These are phyloP conservation scores for Pezicula neosporulosa DNA, from an alignment of 2,329 filamentous ascomycete species.

Conservation along the genomic window DNA sequence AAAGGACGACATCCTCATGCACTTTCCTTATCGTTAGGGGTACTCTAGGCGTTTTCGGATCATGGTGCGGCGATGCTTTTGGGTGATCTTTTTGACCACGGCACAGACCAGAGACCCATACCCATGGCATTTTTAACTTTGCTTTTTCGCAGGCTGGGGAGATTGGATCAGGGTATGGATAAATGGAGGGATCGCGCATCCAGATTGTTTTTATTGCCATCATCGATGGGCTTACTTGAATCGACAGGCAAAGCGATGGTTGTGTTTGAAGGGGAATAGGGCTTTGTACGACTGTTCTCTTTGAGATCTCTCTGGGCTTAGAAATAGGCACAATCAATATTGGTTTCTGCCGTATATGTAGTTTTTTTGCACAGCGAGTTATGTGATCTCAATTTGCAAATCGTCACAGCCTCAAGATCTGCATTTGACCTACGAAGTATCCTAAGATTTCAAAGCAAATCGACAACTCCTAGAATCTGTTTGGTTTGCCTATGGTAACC, in stretches of 20 bases:
- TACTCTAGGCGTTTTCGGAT: slow-evolving; percentile 7
- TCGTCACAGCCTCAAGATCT: too few species aligned
- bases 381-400: too few species aligned
- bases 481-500: too few species aligned
- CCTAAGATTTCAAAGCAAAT: too few species aligned
- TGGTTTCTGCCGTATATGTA: slow-evolving; percentile 19
- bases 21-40: slow-evolving; percentile 4
- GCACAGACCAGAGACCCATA: neutral
- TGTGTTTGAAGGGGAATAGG: slow-evolving; percentile 1
- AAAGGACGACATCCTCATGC: slow-evolving; percentile 3
- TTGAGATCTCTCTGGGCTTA: slow-evolving; percentile 13
- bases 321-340: slow-evolving; percentile 20
- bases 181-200: neutral
- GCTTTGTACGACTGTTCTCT: slow-evolving; percentile 8
- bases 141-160: neutral
- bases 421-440: too few species aligned
- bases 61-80: neutral
- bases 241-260: neutral
- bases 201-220: neutral
- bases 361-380: neutral
- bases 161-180: neutral
- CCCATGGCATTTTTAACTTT: slow-evolving; percentile 1
- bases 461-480: too few species aligned
- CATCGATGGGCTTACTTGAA: neutral
- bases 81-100: neutral